Percentiles rank a stretch among this genome's conserved stretches.
These are phyloP conservation scores for Peronospora belbahrii DNA, from an alignment of 352 stramenopile species.

Conservation along the genomic window DNA sequence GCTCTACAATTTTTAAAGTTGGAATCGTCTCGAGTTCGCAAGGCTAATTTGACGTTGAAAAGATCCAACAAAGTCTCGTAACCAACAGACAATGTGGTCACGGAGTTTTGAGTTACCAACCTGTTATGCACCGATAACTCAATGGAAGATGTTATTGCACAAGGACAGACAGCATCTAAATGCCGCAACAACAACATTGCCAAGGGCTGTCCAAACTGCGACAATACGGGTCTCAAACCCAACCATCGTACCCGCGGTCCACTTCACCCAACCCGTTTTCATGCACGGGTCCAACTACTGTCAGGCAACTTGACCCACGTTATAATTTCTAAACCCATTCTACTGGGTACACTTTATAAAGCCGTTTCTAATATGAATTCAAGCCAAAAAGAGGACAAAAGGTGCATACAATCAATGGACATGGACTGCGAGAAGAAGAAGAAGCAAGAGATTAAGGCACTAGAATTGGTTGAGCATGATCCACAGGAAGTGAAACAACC, in stretches of 20 bases:
- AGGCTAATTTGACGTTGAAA: too few species aligned
- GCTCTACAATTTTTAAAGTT: too few species aligned
- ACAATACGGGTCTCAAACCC: too few species aligned
- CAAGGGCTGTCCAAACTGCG: too few species aligned
- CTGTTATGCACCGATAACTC: conserved; percentile 19
- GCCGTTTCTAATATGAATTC: not conserved
- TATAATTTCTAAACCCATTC: not conserved
- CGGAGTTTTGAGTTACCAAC: conserved; percentile 26
- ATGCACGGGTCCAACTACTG: conserved; percentile 9
- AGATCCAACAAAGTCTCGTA: conserved; percentile 8
- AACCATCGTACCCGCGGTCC: not conserved
- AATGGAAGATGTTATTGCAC: conserved; percentile 25
- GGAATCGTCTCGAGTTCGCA: too few species aligned
- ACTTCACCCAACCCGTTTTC: conserved; percentile 6
- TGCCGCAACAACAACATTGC: conserved; percentile 2
- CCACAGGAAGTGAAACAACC: conserved; percentile 4
- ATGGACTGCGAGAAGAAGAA: conserved; percentile 44
- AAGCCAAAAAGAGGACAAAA: conserved; percentile 3
- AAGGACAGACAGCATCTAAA: conserved; percentile 19
- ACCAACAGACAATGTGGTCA: conserved; percentile 21
- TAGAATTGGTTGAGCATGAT: conserved; percentile 11
- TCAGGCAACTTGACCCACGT: conserved; percentile 6
- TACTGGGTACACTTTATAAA: not conserved
- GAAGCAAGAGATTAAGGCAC: conserved; percentile 26
- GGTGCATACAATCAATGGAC: conserved; percentile 40